A percentile compares a stretch with the other conserved stretches of the same genome.
Conservation (phyloP, 1,284 basidiomycete genomes). For the Austroboletus niveus region DNA sequence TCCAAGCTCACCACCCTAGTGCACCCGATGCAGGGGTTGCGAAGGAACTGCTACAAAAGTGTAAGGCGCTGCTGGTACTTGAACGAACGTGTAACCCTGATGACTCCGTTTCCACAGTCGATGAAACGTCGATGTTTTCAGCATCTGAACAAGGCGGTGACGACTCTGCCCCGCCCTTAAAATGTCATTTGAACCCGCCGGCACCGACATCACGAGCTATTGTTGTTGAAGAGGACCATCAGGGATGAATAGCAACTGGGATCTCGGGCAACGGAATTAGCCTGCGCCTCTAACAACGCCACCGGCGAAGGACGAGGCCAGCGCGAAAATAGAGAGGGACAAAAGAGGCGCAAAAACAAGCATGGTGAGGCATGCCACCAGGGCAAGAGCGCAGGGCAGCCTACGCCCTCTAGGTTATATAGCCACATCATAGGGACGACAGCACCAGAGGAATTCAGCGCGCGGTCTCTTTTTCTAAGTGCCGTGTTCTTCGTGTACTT, state of each 20-base stretch:
- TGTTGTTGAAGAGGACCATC: neutral
- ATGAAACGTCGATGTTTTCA: neutral
- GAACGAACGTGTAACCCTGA: conserved; percentile 1
- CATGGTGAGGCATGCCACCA: conserved; percentile 7
- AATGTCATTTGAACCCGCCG: conserved; percentile 3
- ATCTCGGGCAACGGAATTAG: conserved; percentile 1
- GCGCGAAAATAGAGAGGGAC: conserved; percentile 12
- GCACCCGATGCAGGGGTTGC: conserved; percentile 3
- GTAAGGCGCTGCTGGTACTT: neutral
- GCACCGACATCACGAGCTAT: neutral
- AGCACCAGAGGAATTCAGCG: no score
- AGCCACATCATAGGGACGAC: neutral
- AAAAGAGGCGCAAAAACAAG: conserved; percentile 3
- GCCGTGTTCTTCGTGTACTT: neutral
- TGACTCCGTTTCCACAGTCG: neutral
- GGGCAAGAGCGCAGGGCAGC: neutral
- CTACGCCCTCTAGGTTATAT: conserved; percentile 5
- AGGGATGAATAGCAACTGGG: neutral
- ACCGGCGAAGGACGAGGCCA: conserved; percentile 4
- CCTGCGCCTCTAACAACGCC: conserved; percentile 5
- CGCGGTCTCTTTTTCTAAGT: neutral
- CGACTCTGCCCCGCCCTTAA: neutral
- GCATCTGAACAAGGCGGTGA: conserved; percentile 1
- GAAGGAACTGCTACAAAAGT: neutral
- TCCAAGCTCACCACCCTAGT: conserved; percentile 2